Conservation (phyloP, 306 rosid species). For the Cyclanthera cordifolia region DNA sequence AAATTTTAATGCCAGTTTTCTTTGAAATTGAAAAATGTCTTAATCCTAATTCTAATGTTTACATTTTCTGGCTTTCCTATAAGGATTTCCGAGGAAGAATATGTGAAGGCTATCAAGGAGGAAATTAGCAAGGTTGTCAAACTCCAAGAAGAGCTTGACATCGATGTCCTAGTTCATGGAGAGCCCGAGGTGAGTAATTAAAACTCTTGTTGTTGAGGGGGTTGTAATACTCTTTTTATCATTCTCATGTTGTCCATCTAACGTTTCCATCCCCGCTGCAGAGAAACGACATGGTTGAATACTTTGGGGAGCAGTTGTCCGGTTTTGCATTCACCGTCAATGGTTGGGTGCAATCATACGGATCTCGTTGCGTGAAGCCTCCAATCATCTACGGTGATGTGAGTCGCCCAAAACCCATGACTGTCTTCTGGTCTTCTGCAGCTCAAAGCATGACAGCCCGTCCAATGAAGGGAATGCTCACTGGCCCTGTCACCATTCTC, state of each 20-base stretch:
- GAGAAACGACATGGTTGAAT: slow-evolving; percentile 95
- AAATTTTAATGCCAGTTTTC: neutral
- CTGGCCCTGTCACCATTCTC: slow-evolving; percentile 78
- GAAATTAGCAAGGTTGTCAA: slow-evolving; percentile 68
- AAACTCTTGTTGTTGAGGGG: neutral
- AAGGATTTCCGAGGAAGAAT: slow-evolving; percentile 59
- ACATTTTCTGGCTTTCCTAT: slow-evolving; percentile 5
- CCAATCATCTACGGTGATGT: slow-evolving; percentile 84
- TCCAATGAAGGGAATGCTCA: slow-evolving; percentile 92
- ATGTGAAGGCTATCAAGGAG: slow-evolving; percentile 50
- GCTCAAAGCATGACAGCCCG: slow-evolving; percentile 78
- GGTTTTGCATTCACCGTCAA: slow-evolving; percentile 82
- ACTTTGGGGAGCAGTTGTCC: slow-evolving; percentile 82
- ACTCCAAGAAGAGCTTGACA: slow-evolving; percentile 82
- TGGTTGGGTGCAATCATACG: slow-evolving; percentile 91
- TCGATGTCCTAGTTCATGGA: slow-evolving; percentile 85
- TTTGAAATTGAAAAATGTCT: no score
- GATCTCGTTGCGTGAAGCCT: slow-evolving; percentile 81
- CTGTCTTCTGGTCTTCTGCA: slow-evolving; percentile 78
- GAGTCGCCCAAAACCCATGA: slow-evolving; percentile 86
- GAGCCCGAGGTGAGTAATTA: slow-evolving; percentile 65
- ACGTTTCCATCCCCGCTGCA: slow-evolving; percentile 17
- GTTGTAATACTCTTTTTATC: neutral
- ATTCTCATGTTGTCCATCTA: neutral
- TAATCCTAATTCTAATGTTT: no score